Conservation (phyloP, 495 filamentous ascomycete genomes). For the Daldinia caldariorum region DNA sequence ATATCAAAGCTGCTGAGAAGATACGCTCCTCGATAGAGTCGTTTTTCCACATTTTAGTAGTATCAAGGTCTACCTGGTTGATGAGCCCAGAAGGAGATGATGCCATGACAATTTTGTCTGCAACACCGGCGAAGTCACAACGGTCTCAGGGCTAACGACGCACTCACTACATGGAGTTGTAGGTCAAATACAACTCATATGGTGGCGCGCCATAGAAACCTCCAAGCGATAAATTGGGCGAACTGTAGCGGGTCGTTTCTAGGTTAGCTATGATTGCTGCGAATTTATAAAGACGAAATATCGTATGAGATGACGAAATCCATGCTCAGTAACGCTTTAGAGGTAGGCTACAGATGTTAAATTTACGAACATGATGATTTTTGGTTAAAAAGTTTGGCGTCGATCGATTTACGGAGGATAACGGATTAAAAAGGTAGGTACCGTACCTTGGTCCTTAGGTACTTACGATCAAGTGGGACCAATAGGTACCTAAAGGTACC, state of each 20-base stretch:
- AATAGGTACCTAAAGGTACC: background rate
- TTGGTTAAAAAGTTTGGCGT: background rate
- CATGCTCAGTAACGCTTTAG: background rate
- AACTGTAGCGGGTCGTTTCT: too few species aligned
- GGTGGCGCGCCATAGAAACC: background rate
- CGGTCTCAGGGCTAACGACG: conserved; percentile 8
- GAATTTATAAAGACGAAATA: background rate
- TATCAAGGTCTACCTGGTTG: conserved; percentile 23
- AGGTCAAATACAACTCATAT: conserved; percentile 6
- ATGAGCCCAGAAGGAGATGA: conserved; percentile 34
- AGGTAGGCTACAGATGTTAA: background rate
- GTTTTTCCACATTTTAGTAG: conserved; percentile 31
- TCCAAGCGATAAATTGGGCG: background rate
- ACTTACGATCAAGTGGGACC: too few species aligned
- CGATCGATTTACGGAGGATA: background rate
- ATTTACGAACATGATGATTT: background rate
- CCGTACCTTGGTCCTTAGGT: too few species aligned
- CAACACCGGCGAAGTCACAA: background rate
- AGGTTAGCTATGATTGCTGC: background rate
- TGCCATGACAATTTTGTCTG: conserved; percentile 16
- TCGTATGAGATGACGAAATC: background rate
- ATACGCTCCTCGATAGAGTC: conserved; percentile 63
- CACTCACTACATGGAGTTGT: background rate
- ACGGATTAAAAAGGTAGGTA: background rate
- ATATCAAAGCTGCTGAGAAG: conserved; percentile 62